Evolutionary conservation across 2,329 filamentous ascomycete species (phyloP).

Genomic region (Claviceps pazoutovae): DNA sequence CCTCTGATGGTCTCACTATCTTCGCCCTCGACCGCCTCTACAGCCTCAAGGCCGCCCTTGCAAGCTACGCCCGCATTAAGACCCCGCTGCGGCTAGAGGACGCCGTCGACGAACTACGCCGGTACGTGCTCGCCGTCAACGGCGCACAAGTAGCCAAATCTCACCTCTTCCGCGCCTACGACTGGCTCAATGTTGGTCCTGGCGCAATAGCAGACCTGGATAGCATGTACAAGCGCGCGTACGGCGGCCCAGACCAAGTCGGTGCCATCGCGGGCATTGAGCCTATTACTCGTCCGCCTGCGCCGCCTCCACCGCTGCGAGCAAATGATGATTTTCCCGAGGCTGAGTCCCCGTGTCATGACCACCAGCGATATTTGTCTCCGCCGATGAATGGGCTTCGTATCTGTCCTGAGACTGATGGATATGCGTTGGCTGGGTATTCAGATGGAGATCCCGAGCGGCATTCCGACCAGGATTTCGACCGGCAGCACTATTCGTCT

Average conservation of each 20-base stretch:
- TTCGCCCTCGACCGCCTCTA: slow-evolving; percentile 48
- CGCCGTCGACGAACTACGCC: slow-evolving; percentile 48
- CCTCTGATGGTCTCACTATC: slow-evolving; percentile 43
- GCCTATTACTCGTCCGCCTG: background rate
- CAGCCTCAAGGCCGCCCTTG: slow-evolving; percentile 47
- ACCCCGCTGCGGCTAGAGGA: slow-evolving; percentile 37
- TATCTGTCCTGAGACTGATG: no score
- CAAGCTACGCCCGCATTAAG: slow-evolving; percentile 37
- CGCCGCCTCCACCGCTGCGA: background rate
- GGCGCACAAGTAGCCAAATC: slow-evolving; percentile 34
- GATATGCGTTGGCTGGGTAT: no score
- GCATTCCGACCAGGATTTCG: no score
- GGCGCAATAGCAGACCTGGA: slow-evolving; percentile 39
- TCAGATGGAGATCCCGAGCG: no score
- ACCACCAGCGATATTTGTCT: no score
- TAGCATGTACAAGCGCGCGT: slow-evolving; percentile 40
- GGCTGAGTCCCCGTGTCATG: no score
- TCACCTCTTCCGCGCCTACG: slow-evolving; percentile 40
- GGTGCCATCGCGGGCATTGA: slow-evolving; percentile 32
- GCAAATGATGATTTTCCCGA: background rate
- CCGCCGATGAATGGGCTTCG: no score
- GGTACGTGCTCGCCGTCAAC: slow-evolving; percentile 40
- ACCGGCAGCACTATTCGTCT: no score
- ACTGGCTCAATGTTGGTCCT: slow-evolving; percentile 39
- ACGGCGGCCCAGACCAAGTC: slow-evolving; percentile 32